These are phyloP conservation scores for Vaccinium darrowii DNA, from an alignment of 148 eudicot species.

Conservation along the genomic window DNA sequence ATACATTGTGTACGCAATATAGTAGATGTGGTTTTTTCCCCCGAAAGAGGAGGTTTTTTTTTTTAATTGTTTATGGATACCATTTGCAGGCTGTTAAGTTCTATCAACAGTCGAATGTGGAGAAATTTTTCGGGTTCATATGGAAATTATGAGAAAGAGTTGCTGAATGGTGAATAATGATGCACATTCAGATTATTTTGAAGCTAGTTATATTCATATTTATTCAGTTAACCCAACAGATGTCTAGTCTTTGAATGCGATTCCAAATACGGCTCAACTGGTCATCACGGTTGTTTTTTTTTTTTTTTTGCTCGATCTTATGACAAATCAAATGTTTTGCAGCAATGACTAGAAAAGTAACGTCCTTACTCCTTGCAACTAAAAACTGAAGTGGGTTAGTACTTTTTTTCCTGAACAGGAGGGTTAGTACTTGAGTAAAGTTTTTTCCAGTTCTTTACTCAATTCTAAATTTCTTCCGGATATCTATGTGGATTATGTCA, in stretches of 20 bases:
- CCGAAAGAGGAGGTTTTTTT: not conserved
- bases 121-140: not conserved
- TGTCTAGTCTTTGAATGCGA: not conserved
- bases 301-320: not conserved
- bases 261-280: not conserved
- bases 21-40: not conserved
- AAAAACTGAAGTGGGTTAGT: not conserved
- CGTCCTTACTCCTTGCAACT: not conserved
- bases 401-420: not conserved
- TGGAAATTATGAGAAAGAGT: not conserved
- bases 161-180: not conserved
- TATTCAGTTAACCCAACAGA: not conserved
- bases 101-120: not conserved
- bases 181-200: not conserved
- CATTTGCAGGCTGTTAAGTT: not conserved
- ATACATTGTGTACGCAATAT: not conserved
- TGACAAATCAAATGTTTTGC: not conserved
- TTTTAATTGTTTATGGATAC: not conserved
- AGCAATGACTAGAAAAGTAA: not conserved
- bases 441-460: not conserved
- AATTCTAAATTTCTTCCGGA: not conserved
- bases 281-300: not conserved
- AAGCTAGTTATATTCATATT: not conserved
- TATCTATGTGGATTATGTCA: not conserved
- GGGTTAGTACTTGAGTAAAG: not conserved